A percentile compares a stretch with the other conserved stretches of the same genome.
These are phyloP conservation scores for Hypoxylon sp. DNA, from an alignment of 2,329 filamentous ascomycete species.

Conservation along the genomic window DNA sequence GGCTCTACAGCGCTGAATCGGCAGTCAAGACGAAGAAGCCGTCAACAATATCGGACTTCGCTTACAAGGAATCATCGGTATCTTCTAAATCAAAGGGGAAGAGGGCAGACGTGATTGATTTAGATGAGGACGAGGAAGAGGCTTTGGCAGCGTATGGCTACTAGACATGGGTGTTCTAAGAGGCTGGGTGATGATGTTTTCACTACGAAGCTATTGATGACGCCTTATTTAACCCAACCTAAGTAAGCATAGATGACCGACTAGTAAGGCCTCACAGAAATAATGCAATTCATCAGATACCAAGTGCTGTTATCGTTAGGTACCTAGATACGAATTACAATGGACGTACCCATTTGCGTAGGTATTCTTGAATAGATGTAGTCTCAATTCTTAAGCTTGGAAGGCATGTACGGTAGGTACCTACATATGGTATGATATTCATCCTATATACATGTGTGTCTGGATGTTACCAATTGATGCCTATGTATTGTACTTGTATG, in stretches of 20 bases:
- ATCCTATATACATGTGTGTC: too few species aligned
- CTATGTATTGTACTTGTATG: too few species aligned
- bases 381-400: too few species aligned
- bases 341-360: neutral
- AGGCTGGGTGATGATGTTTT: neutral
- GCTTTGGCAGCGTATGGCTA: constrained; percentile 62
- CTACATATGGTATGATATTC: too few species aligned
- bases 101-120: constrained; percentile 46
- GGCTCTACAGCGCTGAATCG: constrained; percentile 81
- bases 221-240: neutral
- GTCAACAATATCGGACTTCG: constrained; percentile 60
- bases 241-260: constrained; percentile 3
- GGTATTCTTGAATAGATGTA: neutral
- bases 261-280: constrained; percentile 3
- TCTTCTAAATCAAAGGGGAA: constrained; percentile 34
- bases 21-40: constrained; percentile 55
- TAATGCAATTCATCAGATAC: constrained; percentile 8
- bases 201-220: neutral
- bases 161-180: constrained; percentile 49
- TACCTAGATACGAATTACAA: neutral
- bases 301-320: neutral
- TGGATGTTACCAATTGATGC: too few species aligned
- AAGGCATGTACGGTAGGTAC: too few species aligned
- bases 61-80: constrained; percentile 53
- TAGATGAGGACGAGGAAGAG: constrained; percentile 67